A percentile compares a stretch with the other conserved stretches of the same genome.
These are phyloP conservation scores for Salix purpurea DNA, from an alignment of 345 rosid genomes.

Conservation along the genomic window DNA sequence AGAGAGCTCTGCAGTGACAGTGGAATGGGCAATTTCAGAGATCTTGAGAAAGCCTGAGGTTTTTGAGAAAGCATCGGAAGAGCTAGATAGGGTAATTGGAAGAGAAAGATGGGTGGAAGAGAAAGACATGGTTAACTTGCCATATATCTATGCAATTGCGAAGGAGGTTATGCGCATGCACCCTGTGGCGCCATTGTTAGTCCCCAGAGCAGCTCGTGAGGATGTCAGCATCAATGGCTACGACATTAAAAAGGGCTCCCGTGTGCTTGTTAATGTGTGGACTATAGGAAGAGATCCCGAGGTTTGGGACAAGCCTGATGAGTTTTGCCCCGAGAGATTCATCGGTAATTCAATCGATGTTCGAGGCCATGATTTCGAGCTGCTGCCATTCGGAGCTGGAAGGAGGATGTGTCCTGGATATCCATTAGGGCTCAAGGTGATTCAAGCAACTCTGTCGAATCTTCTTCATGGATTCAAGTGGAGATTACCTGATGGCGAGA, in stretches of 20 bases:
- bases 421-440: constrained; percentile 52
- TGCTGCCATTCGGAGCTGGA: constrained; percentile 65
- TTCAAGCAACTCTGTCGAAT: constrained; percentile 48
- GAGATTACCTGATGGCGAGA: constrained; percentile 38
- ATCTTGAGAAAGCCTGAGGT: constrained; percentile 42
- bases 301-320: constrained; percentile 49
- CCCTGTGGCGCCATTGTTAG: constrained; percentile 58
- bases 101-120: constrained; percentile 52
- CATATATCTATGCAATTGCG: constrained; percentile 40
- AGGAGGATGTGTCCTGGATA: constrained; percentile 82
- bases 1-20: constrained; percentile 55
- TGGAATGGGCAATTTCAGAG: constrained; percentile 64
- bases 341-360: constrained; percentile 41
- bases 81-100: constrained; percentile 53
- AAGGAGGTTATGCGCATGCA: constrained; percentile 69
- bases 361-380: constrained; percentile 53
- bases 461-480: constrained; percentile 56
- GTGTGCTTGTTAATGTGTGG: constrained; percentile 47
- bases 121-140: constrained; percentile 44
- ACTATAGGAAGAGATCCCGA: constrained; percentile 52
- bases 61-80: constrained; percentile 48
- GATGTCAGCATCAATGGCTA: constrained; percentile 40
- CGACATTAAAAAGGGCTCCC: constrained; percentile 44
- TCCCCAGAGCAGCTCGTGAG: constrained; percentile 39
- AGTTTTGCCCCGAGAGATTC: constrained; percentile 55